These are phyloP conservation scores for Fusarium caatingaense DNA, from an alignment of 2,329 filamentous ascomycete genomes.

Conservation along the genomic window DNA sequence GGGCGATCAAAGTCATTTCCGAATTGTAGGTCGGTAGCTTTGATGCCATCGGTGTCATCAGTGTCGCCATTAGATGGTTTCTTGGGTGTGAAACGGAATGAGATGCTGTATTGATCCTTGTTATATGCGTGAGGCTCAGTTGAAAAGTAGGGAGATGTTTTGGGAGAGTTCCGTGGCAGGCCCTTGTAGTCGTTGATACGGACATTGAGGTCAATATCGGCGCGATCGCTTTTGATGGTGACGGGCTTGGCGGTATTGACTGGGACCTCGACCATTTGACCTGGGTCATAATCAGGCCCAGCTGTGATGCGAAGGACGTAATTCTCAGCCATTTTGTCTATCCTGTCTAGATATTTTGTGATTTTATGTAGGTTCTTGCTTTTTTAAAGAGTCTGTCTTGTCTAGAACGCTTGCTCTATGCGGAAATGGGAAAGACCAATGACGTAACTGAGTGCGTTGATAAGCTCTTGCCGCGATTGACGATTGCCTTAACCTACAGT, in stretches of 20 bases:
- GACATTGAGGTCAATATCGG: constrained; percentile 77
- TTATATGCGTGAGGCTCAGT: constrained; percentile 72
- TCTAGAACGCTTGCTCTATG: constrained; percentile 4
- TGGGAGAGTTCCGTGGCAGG: constrained; percentile 76
- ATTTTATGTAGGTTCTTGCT: background rate
- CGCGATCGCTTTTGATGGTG: constrained; percentile 70
- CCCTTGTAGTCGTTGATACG: constrained; percentile 76
- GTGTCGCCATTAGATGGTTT: constrained; percentile 37
- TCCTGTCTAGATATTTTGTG: background rate
- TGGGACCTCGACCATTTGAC: constrained; percentile 77
- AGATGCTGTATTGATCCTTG: constrained; percentile 86
- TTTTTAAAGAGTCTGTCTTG: background rate
- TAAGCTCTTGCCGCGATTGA: background rate
- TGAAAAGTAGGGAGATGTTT: constrained; percentile 81
- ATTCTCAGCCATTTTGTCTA: constrained; percentile 68
- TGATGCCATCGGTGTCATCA: constrained; percentile 60
- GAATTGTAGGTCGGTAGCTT: constrained; percentile 81
- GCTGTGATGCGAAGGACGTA: constrained; percentile 87
- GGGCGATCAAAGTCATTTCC: constrained; percentile 96
- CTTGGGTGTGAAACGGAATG: constrained; percentile 82
- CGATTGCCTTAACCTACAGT: background rate
- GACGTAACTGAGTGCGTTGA: constrained; percentile 21
- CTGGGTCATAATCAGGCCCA: constrained; percentile 78
- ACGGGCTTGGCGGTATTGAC: constrained; percentile 77
- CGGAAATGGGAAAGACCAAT: constrained; percentile 5